Conservation (phyloP, 352 stramenopile genomes). For the Globisporangium carolinianum region DNA sequence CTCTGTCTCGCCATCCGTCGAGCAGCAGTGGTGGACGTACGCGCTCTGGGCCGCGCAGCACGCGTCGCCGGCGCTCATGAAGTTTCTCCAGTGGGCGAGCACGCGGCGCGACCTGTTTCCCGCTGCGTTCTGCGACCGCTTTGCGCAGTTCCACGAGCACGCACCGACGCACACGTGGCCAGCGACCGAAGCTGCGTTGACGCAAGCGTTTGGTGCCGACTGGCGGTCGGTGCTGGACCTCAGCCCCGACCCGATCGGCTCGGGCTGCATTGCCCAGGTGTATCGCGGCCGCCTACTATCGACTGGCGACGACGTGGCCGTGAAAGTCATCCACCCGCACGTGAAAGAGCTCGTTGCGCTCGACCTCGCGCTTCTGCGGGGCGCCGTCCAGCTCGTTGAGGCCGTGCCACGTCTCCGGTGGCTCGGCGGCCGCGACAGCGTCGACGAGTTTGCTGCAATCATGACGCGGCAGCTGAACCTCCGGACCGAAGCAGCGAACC, state of each 20-base stretch:
- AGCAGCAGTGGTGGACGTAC: conserved; percentile 58
- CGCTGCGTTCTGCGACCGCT: conserved; percentile 83
- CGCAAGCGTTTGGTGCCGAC: conserved; percentile 78
- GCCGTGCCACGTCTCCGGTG: conserved; percentile 50
- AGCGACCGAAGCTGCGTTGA: conserved; percentile 78
- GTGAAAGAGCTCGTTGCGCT: conserved; percentile 82
- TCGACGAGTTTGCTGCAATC: conserved; percentile 79
- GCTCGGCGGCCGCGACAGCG: conserved; percentile 70
- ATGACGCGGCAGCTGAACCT: conserved; percentile 92
- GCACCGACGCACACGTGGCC: conserved; percentile 83
- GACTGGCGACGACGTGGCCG: conserved; percentile 68
- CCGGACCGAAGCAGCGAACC: conserved; percentile 84
- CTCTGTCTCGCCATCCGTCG: conserved; percentile 20
- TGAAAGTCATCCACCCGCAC: conserved; percentile 92
- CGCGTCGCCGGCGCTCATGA: conserved; percentile 90
- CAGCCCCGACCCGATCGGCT: conserved; percentile 69
- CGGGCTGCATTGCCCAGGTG: conserved; percentile 93
- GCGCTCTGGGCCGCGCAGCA: conserved; percentile 51
- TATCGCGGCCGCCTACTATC: conserved; percentile 78
- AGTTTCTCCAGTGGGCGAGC: conserved; percentile 94
- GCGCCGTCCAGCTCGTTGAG: conserved; percentile 59
- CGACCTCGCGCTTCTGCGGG: conserved; percentile 82
- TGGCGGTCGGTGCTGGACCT: conserved; percentile 66
- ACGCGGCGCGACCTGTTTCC: conserved; percentile 94
- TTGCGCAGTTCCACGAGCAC: conserved; percentile 87